Evolutionary conservation across 1,284 basidiomycete genomes (phyloP).

Genomic region (Malassezia caprae): DNA sequence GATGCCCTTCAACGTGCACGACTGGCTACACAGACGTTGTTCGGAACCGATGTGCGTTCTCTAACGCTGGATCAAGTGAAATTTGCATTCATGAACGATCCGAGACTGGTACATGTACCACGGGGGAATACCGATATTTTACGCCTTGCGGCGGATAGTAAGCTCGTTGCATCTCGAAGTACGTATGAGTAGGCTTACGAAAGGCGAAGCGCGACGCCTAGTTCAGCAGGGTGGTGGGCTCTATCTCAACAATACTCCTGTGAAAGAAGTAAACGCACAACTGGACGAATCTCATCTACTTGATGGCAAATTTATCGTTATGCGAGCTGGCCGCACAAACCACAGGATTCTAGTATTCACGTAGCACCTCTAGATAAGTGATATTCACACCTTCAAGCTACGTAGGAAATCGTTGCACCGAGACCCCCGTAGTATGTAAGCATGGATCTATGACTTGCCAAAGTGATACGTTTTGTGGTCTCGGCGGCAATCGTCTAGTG

Average conservation of each 20-base stretch:
- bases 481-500: conserved; percentile 21
- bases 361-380: background rate
- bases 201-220: conserved; percentile 15
- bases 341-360: conserved; percentile 12
- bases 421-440: too few relatives aligned
- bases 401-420: too few relatives aligned
- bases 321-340: conserved; percentile 16
- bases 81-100: conserved; percentile 57
- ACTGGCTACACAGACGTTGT: conserved; percentile 58
- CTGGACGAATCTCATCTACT: background rate
- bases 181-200: conserved; percentile 5
- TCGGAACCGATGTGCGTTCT: conserved; percentile 53
- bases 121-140: conserved; percentile 5
- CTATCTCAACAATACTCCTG: conserved; percentile 12
- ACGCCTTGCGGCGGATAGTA: background rate
- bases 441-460: background rate
- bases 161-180: conserved; percentile 12
- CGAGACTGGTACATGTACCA: conserved; percentile 35
- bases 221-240: conserved; percentile 16
- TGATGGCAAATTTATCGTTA: conserved; percentile 8
- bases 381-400: background rate
- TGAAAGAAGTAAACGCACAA: background rate
- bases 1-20: conserved; percentile 54
- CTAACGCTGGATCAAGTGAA: conserved; percentile 54
- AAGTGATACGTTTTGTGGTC: background rate